Conservation (phyloP, 1,284 basidiomycete genomes). For the Schizophyllum amplum region DNA sequence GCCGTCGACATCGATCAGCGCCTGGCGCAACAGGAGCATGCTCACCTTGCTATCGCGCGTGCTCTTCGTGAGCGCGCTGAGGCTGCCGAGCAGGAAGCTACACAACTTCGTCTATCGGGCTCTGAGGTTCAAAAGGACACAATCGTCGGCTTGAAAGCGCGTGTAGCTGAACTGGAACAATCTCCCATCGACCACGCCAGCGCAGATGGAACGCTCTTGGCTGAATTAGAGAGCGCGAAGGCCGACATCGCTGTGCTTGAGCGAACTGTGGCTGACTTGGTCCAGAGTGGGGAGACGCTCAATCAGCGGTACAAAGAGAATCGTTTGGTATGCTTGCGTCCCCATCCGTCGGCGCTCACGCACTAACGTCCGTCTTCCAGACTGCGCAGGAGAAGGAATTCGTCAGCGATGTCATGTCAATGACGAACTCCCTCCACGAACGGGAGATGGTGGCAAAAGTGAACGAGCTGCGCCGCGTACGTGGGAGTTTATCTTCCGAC, state of each 20-base stretch:
- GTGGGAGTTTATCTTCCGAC: slow-evolving; percentile 11
- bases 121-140: background rate
- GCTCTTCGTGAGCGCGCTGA: background rate
- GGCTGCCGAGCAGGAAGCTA: background rate
- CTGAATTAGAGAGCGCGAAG: background rate
- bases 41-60: background rate
- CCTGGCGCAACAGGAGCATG: background rate
- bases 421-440: slow-evolving; percentile 36
- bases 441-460: slow-evolving; percentile 39
- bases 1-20: background rate
- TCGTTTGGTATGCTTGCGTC: slow-evolving; percentile 29
- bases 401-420: slow-evolving; percentile 32
- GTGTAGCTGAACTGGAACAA: background rate
- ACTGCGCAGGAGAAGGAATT: slow-evolving; percentile 39
- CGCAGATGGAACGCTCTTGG: background rate
- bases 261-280: slow-evolving; percentile 6
- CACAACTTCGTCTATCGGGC: background rate
- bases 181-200: background rate
- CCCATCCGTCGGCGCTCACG: slow-evolving; percentile 3
- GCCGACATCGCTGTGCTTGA: background rate
- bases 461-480: slow-evolving; percentile 43
- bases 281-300: slow-evolving; percentile 20
- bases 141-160: background rate
- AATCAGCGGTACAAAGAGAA: slow-evolving; percentile 29
- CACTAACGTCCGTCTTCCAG: slow-evolving; percentile 27